Evolutionary conservation across 1,284 basidiomycete species (phyloP).

Genomic region (Anthracocystis panici-leucophaei): DNA sequence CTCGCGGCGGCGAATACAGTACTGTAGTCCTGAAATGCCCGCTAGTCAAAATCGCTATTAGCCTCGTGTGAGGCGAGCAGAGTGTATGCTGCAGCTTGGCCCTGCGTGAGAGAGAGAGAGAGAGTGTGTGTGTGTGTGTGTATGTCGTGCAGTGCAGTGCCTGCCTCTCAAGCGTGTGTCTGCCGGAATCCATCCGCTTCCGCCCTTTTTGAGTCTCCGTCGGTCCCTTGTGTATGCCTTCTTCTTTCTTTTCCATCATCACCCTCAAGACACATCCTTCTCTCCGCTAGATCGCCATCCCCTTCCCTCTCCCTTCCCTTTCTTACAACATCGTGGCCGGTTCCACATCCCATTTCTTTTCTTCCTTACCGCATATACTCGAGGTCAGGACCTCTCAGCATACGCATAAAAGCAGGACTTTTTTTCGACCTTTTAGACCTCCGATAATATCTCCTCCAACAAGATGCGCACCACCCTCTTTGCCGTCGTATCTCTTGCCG

Average conservation of each 20-base stretch:
- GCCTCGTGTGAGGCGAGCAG: too few relatives aligned
- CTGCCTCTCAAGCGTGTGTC: too few relatives aligned
- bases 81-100: too few relatives aligned
- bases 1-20: too few relatives aligned
- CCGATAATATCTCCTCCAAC: not conserved
- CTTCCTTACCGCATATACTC: not conserved
- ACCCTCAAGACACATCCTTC: conserved; percentile 5
- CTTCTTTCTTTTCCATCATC: not conserved
- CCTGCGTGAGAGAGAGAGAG: too few relatives aligned
- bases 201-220: not conserved
- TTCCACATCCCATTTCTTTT: conserved; percentile 24
- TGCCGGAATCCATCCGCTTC: not conserved
- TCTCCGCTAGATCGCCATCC: conserved; percentile 5
- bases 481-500: conserved; percentile 36
- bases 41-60: too few relatives aligned
- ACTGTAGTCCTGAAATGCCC: too few relatives aligned
- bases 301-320: not conserved
- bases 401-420: conserved; percentile 16
- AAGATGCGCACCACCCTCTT: conserved; percentile 36
- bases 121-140: too few relatives aligned
- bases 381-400: conserved; percentile 32
- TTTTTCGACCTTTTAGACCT: not conserved
- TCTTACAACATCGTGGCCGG: conserved; percentile 31
- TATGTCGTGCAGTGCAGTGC: too few relatives aligned
- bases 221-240: not conserved